Evolutionary conservation across 2,329 filamentous ascomycete species (phyloP).

Genomic region (Cordyceps cateniannulata): DNA sequence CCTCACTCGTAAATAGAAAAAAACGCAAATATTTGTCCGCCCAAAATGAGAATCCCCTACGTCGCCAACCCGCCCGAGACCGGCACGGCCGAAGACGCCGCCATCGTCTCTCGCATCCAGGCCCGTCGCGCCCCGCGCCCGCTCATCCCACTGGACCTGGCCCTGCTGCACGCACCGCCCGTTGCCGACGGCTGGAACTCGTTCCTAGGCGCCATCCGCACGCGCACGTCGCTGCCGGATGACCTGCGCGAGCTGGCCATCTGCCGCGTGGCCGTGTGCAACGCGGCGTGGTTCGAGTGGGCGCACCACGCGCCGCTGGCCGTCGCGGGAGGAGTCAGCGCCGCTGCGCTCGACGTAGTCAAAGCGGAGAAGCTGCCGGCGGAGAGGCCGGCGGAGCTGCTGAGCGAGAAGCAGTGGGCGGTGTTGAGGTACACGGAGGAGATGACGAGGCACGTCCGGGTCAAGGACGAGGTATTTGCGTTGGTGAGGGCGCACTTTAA

Average conservation of each 20-base stretch:
- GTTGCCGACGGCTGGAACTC: slow-evolving; percentile 72
- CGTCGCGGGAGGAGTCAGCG: slow-evolving; percentile 48
- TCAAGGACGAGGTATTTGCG: slow-evolving; percentile 62
- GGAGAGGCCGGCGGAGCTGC: slow-evolving; percentile 25
- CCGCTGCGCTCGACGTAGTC: slow-evolving; percentile 41
- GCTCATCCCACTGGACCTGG: slow-evolving; percentile 67
- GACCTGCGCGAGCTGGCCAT: slow-evolving; percentile 72
- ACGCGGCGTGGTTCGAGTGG: slow-evolving; percentile 83
- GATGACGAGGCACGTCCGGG: slow-evolving; percentile 70
- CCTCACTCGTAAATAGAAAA: neutral
- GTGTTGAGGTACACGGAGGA: slow-evolving; percentile 72
- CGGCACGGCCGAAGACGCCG: slow-evolving; percentile 38
- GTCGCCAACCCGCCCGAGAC: slow-evolving; percentile 44
- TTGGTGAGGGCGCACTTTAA: slow-evolving; percentile 54
- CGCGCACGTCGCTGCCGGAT: slow-evolving; percentile 41
- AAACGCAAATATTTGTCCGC: neutral
- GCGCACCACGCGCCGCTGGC: slow-evolving; percentile 67
- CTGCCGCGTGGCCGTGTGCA: slow-evolving; percentile 72
- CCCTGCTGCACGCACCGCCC: slow-evolving; percentile 66
- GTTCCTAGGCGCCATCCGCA: slow-evolving; percentile 59
- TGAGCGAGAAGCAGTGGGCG: slow-evolving; percentile 58
- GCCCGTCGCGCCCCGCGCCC: slow-evolving; percentile 62
- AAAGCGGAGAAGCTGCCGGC: slow-evolving; percentile 26
- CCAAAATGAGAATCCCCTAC: slow-evolving; percentile 62
- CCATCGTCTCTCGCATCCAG: slow-evolving; percentile 56